Evolutionary conservation across 2,329 filamentous ascomycete species (phyloP).

Genomic region (Colletotrichum lindemuthianum): DNA sequence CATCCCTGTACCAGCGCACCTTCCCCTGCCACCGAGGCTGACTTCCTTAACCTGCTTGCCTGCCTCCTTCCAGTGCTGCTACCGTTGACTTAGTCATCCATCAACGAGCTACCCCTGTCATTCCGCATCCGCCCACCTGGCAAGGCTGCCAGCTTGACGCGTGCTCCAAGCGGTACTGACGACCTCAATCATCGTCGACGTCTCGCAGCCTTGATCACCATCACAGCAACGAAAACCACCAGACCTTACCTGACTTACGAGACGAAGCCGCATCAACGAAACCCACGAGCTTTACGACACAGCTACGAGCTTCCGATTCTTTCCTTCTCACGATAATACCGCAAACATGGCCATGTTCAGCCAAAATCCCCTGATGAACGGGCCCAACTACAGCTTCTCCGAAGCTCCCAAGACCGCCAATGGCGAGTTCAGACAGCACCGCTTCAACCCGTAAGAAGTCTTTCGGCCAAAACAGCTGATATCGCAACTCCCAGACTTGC

Average conservation of each 20-base stretch:
- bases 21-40: not conserved
- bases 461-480: not conserved
- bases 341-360: constrained; percentile 73
- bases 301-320: constrained; percentile 1
- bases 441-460: constrained; percentile 85
- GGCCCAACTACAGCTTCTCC: constrained; percentile 75
- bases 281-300: constrained; percentile 1
- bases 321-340: constrained; percentile 26
- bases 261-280: constrained; percentile 25
- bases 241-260: constrained; percentile 29
- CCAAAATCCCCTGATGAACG: constrained; percentile 75
- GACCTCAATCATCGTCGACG: constrained; percentile 41
- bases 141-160: constrained; percentile 65
- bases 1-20: constrained; percentile 24
- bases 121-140: constrained; percentile 32
- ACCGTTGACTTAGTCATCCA: constrained; percentile 52
- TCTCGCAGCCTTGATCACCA: constrained; percentile 26
- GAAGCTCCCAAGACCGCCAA: constrained; percentile 65
- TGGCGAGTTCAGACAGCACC: constrained; percentile 75
- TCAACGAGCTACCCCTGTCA: constrained; percentile 46
- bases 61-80: constrained; percentile 34
- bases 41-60: not conserved
- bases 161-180: constrained; percentile 39
- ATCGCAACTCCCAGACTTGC: not conserved
- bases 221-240: constrained; percentile 22